Evolutionary conservation across 208 protist species (phyloP), one percentile per base, ranked within the genome.

Genomic region (Leishmania tropica): DNA sequence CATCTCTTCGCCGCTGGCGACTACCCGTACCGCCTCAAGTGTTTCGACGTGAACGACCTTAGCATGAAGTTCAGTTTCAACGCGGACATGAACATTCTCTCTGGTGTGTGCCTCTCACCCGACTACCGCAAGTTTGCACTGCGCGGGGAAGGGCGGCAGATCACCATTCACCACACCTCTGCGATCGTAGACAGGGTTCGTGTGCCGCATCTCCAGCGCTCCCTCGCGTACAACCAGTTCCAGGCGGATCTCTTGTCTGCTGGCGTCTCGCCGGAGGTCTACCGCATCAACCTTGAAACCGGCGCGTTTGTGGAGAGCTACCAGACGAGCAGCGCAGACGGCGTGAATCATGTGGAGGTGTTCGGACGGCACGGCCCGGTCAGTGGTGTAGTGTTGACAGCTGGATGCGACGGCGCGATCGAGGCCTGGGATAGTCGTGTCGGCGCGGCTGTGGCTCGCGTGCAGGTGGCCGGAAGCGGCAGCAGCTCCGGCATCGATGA

Each of bases 1-100:
- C 86, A 97, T 78, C 90, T 98, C 37, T 97, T 97, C 79, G 90
- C 91, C 54, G 92, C 93, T 31, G 95, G 95, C 31, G 94, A 97
- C 75, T 98, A 98, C 81, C 94, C 94, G 37, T 92, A 95, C 75
- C 91, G 94, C 8, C 87, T 97, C 68, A 97, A 97, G 88, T 97
- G 94, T 79, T 97, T 95, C 81, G 94, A 97, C 77, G 92, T 97
- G 28, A 95, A 96, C 79, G 89, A 98, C 76, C 88, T 98, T 11
- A 96, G 91, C 83, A 96, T 97, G 93, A 98, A 98, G 87, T 98
- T 95, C 80, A 94, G 89, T 77, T 97, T 96, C 79, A 95, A 97
- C 80, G 93, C 92, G 37, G 95, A 98, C 76, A 97, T 95, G 92
- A 88, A 88, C 72, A 94, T 98, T 70, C 80, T 97, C 13, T 88